A percentile compares a stretch with the other conserved stretches of the same genome.
These are phyloP conservation scores for Neurospora cerealis DNA, from an alignment of 495 filamentous ascomycete genomes.

Conservation along the genomic window DNA sequence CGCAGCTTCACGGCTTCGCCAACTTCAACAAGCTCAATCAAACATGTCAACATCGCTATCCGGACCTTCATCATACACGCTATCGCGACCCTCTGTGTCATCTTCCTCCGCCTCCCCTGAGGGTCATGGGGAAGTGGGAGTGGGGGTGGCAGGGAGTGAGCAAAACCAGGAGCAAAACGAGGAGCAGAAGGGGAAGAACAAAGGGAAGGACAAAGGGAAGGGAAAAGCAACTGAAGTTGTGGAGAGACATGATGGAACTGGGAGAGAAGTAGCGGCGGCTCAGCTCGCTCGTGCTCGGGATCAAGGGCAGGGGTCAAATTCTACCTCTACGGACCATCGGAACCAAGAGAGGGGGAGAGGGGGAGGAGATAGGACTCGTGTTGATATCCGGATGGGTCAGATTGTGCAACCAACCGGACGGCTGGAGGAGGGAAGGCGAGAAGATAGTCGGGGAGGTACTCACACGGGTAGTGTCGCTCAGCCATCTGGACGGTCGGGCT, in stretches of 20 bases:
- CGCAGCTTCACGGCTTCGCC: background rate
- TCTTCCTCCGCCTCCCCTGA: background rate
- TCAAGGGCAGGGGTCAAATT: background rate
- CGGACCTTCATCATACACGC: background rate
- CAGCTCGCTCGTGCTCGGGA: background rate
- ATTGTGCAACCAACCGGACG: no score
- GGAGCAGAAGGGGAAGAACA: no score
- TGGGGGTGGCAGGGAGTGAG: background rate
- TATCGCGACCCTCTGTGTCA: background rate
- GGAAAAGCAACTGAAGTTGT: background rate
- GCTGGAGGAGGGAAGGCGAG: background rate
- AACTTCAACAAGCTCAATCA: no score
- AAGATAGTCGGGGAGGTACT: background rate
- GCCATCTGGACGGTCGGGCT: background rate
- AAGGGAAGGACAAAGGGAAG: background rate
- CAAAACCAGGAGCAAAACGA: accelerated
- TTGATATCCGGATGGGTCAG: no score
- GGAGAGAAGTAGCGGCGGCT: background rate
- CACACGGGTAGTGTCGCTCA: background rate
- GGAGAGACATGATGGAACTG: background rate
- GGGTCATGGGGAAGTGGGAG: background rate
- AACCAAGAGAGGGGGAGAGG: no score
- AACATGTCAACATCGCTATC: background rate
- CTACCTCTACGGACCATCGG: no score
- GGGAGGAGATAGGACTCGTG: no score